Evolutionary conservation across 2,329 filamentous ascomycete genomes (phyloP), one percentile per base, ranked within the genome.

Genomic region (Fusarium sp.): DNA sequence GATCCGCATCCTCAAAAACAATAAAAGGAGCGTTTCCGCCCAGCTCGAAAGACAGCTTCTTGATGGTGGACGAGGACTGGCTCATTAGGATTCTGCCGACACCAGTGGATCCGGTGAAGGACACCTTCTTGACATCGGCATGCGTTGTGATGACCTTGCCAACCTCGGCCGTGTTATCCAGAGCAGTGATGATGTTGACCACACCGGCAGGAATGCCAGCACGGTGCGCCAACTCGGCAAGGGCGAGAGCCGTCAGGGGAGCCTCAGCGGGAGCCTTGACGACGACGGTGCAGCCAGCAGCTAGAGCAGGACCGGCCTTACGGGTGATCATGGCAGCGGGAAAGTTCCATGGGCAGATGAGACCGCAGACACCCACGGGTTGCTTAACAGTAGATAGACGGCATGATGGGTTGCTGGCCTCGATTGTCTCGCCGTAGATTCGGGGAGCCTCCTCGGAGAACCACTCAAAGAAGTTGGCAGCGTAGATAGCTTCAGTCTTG

Each of bases 251-350:
- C 25, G 95, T 97, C 80, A 96, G 95, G 0, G 95, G 95, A 5
- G 95, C 97, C 85, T 98, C 95, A 40, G 93, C 92, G 2, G 95
- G 95, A 38, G 94, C 93, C 84, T 98, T 98, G 73, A 91, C 91
- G 1, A 98, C 95, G 88, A 94, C 89, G 4, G 92, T 93, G 81
- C 92, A 94, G 38, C 92, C 92, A 32, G 92, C 92, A 37, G 92
- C 92, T 45, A 94, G 85, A 17, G 88, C 90, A 10, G 89, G 83
- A 5, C 83, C 84, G 33, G 82, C 81, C 69, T 87, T 86, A 32
- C 85, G 80, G 12, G 84, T 84, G 59, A 88, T 85, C 87, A 89
- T 89, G 25, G 86, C 86, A 27, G 85, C 83, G 8, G 87, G 87
- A 76, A 92, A 92, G 82, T 93, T 92, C 90, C 90, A 81, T 20